Evolutionary conservation across 1,139 yeast species (phyloP).

Genomic region (Saccharomyces hybrid): DNA sequence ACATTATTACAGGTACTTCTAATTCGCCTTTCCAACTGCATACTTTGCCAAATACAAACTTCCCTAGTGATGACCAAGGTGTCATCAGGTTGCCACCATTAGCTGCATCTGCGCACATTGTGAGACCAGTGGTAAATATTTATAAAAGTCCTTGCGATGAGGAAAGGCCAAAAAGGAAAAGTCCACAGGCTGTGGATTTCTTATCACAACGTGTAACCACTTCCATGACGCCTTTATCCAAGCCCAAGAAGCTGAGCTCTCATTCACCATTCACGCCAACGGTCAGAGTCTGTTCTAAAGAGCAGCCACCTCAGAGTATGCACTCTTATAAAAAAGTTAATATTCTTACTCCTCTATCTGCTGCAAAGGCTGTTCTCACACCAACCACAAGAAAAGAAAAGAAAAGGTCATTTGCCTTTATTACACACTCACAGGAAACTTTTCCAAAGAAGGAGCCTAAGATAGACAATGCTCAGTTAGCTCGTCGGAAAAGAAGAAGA

Average conservation of each 20-base stretch:
- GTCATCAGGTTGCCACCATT: conserved; percentile 5
- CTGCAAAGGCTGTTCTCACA: conserved; percentile 23
- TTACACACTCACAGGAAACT: conserved; percentile 83
- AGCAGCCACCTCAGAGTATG: not conserved
- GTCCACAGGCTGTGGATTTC: not conserved
- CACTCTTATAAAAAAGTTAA: conserved; percentile 11
- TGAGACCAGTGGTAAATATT: not conserved
- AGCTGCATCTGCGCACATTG: not conserved
- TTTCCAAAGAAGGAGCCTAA: conserved; percentile 77
- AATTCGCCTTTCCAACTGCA: not conserved
- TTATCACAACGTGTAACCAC: not conserved
- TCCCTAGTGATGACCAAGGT: conserved; percentile 12
- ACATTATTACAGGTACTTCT: not conserved
- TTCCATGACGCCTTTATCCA: not conserved
- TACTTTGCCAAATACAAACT: conserved; percentile 3
- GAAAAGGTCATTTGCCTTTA: conserved; percentile 68
- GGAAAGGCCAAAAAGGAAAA: not conserved
- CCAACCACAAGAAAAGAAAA: conserved; percentile 21
- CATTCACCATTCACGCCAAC: not conserved
- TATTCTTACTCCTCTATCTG: conserved; percentile 24
- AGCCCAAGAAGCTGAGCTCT: not conserved
- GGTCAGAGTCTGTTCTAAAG: not conserved
- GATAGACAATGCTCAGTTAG: conserved; percentile 82
- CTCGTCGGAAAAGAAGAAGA: conserved; percentile 90
- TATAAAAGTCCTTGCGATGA: not conserved